These are phyloP conservation scores for Elongisporangium anandrum DNA, from an alignment of 352 stramenopile genomes.

Conservation along the genomic window DNA sequence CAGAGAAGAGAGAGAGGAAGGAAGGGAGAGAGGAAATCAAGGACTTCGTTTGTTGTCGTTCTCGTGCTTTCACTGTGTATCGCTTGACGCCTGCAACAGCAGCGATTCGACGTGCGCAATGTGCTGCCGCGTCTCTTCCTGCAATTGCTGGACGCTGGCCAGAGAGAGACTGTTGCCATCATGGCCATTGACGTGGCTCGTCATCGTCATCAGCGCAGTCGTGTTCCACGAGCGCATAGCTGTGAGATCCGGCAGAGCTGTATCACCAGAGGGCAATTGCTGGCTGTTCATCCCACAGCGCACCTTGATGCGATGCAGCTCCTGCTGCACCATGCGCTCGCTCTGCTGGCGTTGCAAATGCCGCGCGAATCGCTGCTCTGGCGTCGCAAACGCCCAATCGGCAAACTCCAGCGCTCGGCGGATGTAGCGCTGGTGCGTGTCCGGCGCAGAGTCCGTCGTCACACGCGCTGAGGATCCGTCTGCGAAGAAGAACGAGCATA, in stretches of 20 bases:
- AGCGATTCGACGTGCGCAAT: slow-evolving; percentile 35
- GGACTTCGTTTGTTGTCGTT: background rate
- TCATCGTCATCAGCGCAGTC: slow-evolving; percentile 6
- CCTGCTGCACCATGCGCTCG: slow-evolving; percentile 20
- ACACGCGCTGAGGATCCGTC: slow-evolving; percentile 31
- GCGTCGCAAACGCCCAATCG: slow-evolving; percentile 59
- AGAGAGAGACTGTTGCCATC: slow-evolving; percentile 16
- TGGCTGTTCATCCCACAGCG: slow-evolving; percentile 30
- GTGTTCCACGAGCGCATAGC: background rate
- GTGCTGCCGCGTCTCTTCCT: slow-evolving; percentile 44
- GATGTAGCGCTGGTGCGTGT: slow-evolving; percentile 41
- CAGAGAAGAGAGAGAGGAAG: slow-evolving; percentile 4
- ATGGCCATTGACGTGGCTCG: background rate
- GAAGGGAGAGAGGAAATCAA: background rate
- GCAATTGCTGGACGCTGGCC: slow-evolving; percentile 32
- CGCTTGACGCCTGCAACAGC: slow-evolving; percentile 6
- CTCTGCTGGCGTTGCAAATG: slow-evolving; percentile 26
- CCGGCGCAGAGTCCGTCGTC: slow-evolving; percentile 34
- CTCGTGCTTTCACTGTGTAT: background rate
- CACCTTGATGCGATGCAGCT: slow-evolving; percentile 44
- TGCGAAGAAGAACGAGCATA: slow-evolving; percentile 48
- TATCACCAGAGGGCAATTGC: background rate
- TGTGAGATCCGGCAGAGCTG: background rate
- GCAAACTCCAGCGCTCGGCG: slow-evolving; percentile 49
- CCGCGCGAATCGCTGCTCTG: slow-evolving; percentile 40